Evolutionary conservation across 2,329 filamentous ascomycete genomes (phyloP).

Genomic region (Nemania sp.): DNA sequence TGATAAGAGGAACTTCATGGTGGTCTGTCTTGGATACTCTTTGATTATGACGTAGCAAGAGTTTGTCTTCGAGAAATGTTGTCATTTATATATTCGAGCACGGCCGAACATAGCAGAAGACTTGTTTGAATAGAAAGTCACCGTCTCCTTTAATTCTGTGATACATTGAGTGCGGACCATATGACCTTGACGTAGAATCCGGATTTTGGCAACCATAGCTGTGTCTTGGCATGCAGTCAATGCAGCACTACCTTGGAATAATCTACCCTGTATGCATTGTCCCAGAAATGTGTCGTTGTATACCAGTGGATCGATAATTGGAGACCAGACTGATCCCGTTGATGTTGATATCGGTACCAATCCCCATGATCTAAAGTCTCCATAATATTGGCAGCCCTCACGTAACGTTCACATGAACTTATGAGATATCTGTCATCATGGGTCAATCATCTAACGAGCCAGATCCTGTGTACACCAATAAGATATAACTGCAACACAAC

Average conservation of each 20-base stretch:
- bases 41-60: neutral
- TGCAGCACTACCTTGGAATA: constrained; percentile 26
- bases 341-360: neutral
- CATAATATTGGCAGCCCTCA: neutral
- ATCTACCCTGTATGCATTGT: neutral
- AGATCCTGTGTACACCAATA: too few species aligned
- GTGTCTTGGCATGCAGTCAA: constrained; percentile 18
- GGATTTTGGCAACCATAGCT: constrained; percentile 12
- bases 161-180: neutral
- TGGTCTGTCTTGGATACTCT: constrained; percentile 6
- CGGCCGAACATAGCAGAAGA: neutral
- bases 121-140: neutral
- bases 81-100: constrained; percentile 17
- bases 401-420: neutral
- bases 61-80: neutral
- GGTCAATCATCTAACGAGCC: too few species aligned
- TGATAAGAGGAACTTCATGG: constrained; percentile 16
- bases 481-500: too few species aligned
- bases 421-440: neutral
- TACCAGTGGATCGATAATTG: neutral
- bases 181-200: constrained; percentile 13
- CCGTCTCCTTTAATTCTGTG: neutral
- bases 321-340: neutral
- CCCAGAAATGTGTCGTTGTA: neutral
- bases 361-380: neutral